Base-by-base conservation (phyloP, 2,329 filamentous ascomycete genomes). In the Coniochaeta sp. region DNA sequence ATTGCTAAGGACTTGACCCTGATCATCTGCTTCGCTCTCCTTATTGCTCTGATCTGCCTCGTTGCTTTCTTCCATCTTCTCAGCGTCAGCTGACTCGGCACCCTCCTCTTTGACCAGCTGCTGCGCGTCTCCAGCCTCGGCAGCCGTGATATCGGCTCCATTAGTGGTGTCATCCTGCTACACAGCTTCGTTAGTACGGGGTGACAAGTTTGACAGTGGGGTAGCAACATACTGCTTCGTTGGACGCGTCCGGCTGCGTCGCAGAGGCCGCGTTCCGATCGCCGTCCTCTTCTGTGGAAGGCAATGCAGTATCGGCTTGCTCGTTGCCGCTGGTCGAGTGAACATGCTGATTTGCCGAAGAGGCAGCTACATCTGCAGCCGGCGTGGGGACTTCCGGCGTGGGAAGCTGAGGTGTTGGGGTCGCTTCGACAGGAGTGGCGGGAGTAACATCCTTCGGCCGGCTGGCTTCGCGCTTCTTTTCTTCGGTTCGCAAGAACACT, bases 401-500 rank as follows among this genome's bases (percentile, higher is more conserved):
- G 24, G 43, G 59, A 6, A 54, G 24, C 52, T 61, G 56, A 34
- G 57, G 52, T 17, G 58, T 71, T 6, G 71, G 67, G 17, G 65
- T 74, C 6, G 75, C 69, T 59, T 81, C 80, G 47, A 76, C 69
- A 2, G 80, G 76, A 0, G 71, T 68, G 26, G 75, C 34, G 73
- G 74, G 36, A 71, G 76, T 58, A 3, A 70, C 63, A 61, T 83
- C 76, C 64, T 82, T 85, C 0, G 79, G 75, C 52, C 83, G 81
- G 50, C 79, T 80, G 58, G 85, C 83, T 67, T 93, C 89, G 63
- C 89, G 84, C 75, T 96, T 96, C 81, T 96, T 96, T 73, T 96
- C 90, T 66, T 92, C 90, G 0, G 89, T 96, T 68, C 93, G 90
- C 57, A 99, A 76, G 70, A 96, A 99, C 14, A 95, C 90, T 67